Conservation (phyloP, 2,329 filamentous ascomycete genomes). For the Metarhizium sp. region DNA sequence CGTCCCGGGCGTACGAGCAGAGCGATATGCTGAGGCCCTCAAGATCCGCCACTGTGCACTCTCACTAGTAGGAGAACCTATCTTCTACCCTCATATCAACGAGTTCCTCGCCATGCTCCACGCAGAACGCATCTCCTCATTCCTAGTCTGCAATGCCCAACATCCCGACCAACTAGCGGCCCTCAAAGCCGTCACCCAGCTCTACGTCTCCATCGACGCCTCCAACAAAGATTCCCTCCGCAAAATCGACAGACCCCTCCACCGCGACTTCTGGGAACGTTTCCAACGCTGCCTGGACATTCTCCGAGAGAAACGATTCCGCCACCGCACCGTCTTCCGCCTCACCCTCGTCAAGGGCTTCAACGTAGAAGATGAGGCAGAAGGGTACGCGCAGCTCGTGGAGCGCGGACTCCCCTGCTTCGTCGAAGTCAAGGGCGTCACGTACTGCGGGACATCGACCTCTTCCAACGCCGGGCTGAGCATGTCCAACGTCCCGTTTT, state of each 20-base stretch:
- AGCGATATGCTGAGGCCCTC: conserved; percentile 89
- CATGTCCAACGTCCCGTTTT: conserved; percentile 98
- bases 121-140: conserved; percentile 77
- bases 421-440: conserved; percentile 93
- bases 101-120: conserved; percentile 80
- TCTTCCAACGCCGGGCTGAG: conserved; percentile 76
- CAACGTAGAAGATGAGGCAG: conserved; percentile 89
- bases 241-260: conserved; percentile 82
- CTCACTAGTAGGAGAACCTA: conserved; percentile 90
- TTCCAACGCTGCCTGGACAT: conserved; percentile 90
- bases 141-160: conserved; percentile 94
- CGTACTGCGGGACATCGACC: conserved; percentile 87
- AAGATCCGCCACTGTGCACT: conserved; percentile 87
- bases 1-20: conserved; percentile 83
- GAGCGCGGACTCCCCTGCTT: conserved; percentile 83
- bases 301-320: conserved; percentile 69
- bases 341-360: conserved; percentile 96
- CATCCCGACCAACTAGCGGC: conserved; percentile 83
- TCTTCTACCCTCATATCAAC: conserved; percentile 97
- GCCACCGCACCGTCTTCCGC: conserved; percentile 88
- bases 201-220: conserved; percentile 95
- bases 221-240: conserved; percentile 81
- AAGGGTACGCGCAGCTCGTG: conserved; percentile 83
- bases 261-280: conserved; percentile 95
- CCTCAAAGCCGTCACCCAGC: conserved; percentile 78